phyloP scores from a whole-genome alignment of 148 eudicot species.

The Arbutus unedo region DNA sequence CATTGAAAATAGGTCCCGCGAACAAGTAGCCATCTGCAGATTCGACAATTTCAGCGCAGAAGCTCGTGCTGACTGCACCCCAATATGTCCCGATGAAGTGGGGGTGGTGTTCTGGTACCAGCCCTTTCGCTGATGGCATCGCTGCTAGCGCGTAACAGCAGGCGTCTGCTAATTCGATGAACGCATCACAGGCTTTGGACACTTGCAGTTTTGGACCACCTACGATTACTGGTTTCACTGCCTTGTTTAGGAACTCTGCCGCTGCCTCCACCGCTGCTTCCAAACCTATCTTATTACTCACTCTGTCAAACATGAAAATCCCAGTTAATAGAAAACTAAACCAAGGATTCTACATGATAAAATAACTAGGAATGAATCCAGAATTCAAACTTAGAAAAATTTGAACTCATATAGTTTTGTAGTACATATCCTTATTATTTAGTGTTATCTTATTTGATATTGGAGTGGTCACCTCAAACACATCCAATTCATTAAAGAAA shows the following conservation, averaged over 20 bases:
- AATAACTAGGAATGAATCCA: neutral
- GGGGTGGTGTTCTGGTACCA: slow-evolving; percentile 69
- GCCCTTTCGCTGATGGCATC: slow-evolving; percentile 84
- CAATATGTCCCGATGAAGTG: slow-evolving; percentile 76
- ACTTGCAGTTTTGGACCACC: slow-evolving; percentile 67
- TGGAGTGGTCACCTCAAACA: too few species aligned
- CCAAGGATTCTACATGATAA: neutral
- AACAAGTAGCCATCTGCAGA: slow-evolving; percentile 82
- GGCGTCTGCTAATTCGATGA: slow-evolving; percentile 60
- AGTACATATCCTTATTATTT: too few species aligned
- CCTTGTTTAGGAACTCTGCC: slow-evolving; percentile 68
- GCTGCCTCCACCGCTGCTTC: slow-evolving; percentile 79
- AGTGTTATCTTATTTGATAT: too few species aligned
- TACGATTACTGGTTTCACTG: slow-evolving; percentile 81
- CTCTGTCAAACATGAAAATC: slow-evolving; percentile 25
- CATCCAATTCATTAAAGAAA: too few species aligned
- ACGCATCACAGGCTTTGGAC: slow-evolving; percentile 52
- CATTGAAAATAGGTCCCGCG: slow-evolving; percentile 80
- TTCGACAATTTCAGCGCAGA: slow-evolving; percentile 79
- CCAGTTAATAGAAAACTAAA: neutral
- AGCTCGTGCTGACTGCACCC: slow-evolving; percentile 81
- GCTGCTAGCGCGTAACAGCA: slow-evolving; percentile 57
- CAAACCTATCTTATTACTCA: slow-evolving; percentile 64
- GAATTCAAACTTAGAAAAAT: too few species aligned
- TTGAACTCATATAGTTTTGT: too few species aligned